Evolutionary conservation across 768 basidiomycete species (phyloP), one percentile per base, ranked within the genome.

Genomic region (Lactarius evosmus): DNA sequence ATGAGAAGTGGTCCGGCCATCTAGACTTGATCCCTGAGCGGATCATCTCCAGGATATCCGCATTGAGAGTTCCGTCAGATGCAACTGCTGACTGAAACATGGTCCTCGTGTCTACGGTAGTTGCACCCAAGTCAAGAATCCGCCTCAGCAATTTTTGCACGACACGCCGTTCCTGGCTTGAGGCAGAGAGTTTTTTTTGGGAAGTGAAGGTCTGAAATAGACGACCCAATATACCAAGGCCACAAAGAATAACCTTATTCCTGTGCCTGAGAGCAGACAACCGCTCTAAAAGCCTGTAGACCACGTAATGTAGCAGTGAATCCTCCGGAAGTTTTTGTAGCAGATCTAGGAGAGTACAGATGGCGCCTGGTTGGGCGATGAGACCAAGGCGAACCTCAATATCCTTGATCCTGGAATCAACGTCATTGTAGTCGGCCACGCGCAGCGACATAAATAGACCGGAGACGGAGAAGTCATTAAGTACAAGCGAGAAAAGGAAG

Each of bases 1-100:
- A 75, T 3, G 85, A 88, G 64, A 94, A 82, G 71, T 93, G 91
- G 61, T 85, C 83, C 0, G 88, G 84, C 92, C 91, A 93, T 36
- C 85, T 81, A 41, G 85, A 85, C 72, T 84, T 87, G 80, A 90
- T 86, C 3, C 84, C 85, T 52, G 82, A 79, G 7, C 88, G 83
- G 58, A 93, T 79, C 30, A 91, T 74, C 50, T 91, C 90, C 51
- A 93, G 72, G 38, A 90, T 79, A 53, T 89, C 88, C 7, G 75
- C 71, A 65, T 91, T 84, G 29, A 91, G 72, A 0, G 75, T 77
- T 16, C 80, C 79, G 58, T 83, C 79, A 2, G 74, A 76, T 44
- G 73, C 79, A 52, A 87, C 77, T 0, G 80, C 79, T 30, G 76
- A 78, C 67, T 87, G 84, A 60, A 94, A 85, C 41, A 93, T 81